phyloP scores from a whole-genome alignment of 345 rosid species.

The Melaleuca alternifolia region DNA sequence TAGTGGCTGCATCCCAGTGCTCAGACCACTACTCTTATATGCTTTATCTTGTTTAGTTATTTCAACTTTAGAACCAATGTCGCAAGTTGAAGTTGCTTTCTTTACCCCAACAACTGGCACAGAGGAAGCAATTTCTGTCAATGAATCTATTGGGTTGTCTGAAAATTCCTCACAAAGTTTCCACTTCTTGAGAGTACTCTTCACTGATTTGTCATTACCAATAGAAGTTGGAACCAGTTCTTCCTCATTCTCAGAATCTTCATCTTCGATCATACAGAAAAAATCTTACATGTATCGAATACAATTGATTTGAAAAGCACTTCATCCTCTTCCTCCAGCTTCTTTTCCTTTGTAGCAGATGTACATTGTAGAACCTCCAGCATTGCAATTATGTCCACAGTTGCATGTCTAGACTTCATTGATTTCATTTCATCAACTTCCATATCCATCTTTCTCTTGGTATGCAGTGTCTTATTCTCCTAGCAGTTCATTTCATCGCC shows the following conservation, averaged over 20 bases:
- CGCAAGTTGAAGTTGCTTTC: slow-evolving; percentile 22
- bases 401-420: slow-evolving; percentile 80
- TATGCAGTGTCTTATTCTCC: slow-evolving; percentile 77
- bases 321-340: slow-evolving; percentile 11
- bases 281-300: background rate
- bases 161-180: background rate
- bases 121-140: background rate
- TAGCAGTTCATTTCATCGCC: slow-evolving; percentile 59
- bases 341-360: slow-evolving; percentile 27
- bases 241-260: background rate
- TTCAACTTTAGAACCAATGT: slow-evolving; percentile 1
- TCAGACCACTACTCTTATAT: background rate
- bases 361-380: slow-evolving; percentile 73
- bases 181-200: background rate
- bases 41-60: slow-evolving; percentile 9
- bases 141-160: background rate
- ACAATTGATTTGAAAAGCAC: slow-evolving; percentile 1
- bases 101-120: slow-evolving; percentile 35
- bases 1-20: slow-evolving; percentile 30
- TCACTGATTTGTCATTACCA: background rate
- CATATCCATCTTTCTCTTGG: slow-evolving; percentile 86
- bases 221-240: background rate
- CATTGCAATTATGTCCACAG: slow-evolving; percentile 83
- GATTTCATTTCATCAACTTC: slow-evolving; percentile 85
- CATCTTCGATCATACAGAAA: background rate